Base-by-base conservation (phyloP, 345 rosid genomes). In the Viola odorata region DNA sequence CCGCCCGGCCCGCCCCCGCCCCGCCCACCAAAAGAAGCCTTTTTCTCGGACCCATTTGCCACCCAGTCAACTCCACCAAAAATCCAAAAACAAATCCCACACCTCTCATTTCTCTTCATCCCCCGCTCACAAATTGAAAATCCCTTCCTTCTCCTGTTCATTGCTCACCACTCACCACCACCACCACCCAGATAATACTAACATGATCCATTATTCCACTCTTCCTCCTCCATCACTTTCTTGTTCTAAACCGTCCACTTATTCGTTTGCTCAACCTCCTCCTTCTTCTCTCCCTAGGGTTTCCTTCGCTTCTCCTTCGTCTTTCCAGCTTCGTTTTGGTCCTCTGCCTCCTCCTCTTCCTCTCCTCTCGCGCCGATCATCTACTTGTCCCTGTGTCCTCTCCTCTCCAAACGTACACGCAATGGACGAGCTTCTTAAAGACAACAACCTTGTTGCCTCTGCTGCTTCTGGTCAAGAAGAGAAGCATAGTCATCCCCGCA, bases 351-450 rank as follows among this genome's bases (percentile, higher is more conserved):
- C 71, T 13, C 38, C 62, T 14, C 12, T 58, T 52, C 23, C 67
- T 51, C 48, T 65, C 47, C 63, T 58, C 69, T 37, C 69, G 7
- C 61, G 63, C 60, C 73, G 67, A 76, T 72, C 80, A 58, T 64
- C 60, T 58, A 58, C 72, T 4, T 68, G 75, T 62, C 64, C 74
- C 6, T 82, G 77, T 55, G 65, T 45, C 6, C 61, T 68, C 53
- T 45, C 50, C 63, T 64, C 78, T 6, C 48, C 71, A 16, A 63
- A 69, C 65, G 80, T 75, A 8, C 67, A 73, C 65, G 85, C 85
- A 37, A 84, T 82, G 89, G 74, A 95, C 5, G 85, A 87, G 71
- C 77, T 81, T 55, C 81, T 85, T 59, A 83, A 82, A 66, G 84
- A 84, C 51, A 78, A 78, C 78, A 86, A 82, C 42, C 73, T 79